phyloP scores from a whole-genome alignment of 31 red algal species.

The Endocladia muricata region DNA sequence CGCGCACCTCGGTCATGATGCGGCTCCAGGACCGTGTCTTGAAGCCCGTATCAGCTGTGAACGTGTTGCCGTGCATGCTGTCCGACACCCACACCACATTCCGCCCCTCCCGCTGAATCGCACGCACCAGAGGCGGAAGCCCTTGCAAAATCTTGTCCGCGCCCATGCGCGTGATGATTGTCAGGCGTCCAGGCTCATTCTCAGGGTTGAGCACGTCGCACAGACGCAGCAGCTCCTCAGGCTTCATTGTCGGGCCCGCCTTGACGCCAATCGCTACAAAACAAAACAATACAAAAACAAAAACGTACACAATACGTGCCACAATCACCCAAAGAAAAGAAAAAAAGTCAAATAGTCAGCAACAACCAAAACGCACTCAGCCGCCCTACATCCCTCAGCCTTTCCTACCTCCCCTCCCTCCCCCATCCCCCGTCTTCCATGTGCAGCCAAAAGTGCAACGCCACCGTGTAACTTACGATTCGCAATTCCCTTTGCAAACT shows the following conservation, averaged over 20 bases:
- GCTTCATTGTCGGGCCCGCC: conserved; percentile 76
- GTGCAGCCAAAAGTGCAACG: too few relatives aligned
- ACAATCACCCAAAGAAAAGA: too few relatives aligned
- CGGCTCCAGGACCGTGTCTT: conserved; percentile 89
- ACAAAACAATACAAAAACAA: neutral
- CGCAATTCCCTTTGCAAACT: conserved; percentile 90
- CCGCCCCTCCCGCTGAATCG: conserved; percentile 70
- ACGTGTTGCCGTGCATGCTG: conserved; percentile 97
- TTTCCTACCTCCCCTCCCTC: too few relatives aligned
- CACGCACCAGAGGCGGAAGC: conserved; percentile 80
- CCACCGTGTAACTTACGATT: conserved; percentile 93
- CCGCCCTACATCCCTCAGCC: too few relatives aligned
- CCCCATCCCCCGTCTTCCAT: too few relatives aligned
- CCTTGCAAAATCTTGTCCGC: conserved; percentile 73
- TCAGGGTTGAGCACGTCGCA: conserved; percentile 85
- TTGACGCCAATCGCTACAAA: conserved; percentile 86
- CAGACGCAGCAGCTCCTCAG: conserved; percentile 77
- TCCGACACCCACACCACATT: conserved; percentile 92
- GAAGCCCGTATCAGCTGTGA: conserved; percentile 59
- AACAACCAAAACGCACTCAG: too few relatives aligned
- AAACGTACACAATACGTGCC: neutral
- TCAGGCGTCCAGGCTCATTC: conserved; percentile 86
- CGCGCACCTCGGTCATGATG: conserved; percentile 83
- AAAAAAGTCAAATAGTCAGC: neutral
- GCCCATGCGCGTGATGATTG: conserved; percentile 93